Conservation (phyloP, 495 filamentous ascomycete genomes). For the Cudoniella acicularis region DNA sequence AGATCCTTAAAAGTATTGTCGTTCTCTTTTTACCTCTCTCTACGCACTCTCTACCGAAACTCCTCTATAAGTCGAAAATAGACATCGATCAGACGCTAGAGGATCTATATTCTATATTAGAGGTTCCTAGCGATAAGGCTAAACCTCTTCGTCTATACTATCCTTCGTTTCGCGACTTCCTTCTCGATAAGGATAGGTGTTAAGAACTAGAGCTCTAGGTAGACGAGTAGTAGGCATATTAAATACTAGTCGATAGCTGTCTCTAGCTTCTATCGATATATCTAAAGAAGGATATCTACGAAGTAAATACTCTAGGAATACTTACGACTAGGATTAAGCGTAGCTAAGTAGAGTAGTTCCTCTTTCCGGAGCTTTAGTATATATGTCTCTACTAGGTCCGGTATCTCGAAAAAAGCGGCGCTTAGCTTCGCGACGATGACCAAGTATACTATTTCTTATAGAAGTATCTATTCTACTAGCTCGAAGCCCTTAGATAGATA, state of each 20-base stretch:
- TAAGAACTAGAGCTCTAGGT: slow-evolving; percentile 34
- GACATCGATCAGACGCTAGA: slow-evolving; percentile 23
- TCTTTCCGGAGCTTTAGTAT: too few relatives aligned
- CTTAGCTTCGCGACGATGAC: too few relatives aligned
- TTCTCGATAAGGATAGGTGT: slow-evolving; percentile 35
- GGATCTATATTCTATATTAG: slow-evolving; percentile 33
- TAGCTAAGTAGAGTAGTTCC: too few relatives aligned
- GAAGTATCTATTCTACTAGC: too few relatives aligned
- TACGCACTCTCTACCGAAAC: background rate
- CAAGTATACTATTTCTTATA: too few relatives aligned
- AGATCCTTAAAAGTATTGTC: background rate
- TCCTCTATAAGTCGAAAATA: background rate
- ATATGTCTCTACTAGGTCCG: too few relatives aligned
- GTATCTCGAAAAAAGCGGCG: too few relatives aligned
- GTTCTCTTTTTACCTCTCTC: background rate
- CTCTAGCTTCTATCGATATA: too few relatives aligned
- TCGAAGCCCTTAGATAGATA: too few relatives aligned
- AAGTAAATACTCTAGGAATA: too few relatives aligned
- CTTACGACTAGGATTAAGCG: too few relatives aligned
- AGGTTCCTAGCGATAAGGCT: slow-evolving; percentile 26
- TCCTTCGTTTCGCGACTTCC: slow-evolving; percentile 48
- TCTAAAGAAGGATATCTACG: too few relatives aligned
- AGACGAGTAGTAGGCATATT: slow-evolving; percentile 33
- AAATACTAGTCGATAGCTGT: slow-evolving; percentile 26
- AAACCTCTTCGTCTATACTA: slow-evolving; percentile 37